Base-by-base conservation (phyloP, 768 basidiomycete species). In the Kwoniella shandongensis region DNA sequence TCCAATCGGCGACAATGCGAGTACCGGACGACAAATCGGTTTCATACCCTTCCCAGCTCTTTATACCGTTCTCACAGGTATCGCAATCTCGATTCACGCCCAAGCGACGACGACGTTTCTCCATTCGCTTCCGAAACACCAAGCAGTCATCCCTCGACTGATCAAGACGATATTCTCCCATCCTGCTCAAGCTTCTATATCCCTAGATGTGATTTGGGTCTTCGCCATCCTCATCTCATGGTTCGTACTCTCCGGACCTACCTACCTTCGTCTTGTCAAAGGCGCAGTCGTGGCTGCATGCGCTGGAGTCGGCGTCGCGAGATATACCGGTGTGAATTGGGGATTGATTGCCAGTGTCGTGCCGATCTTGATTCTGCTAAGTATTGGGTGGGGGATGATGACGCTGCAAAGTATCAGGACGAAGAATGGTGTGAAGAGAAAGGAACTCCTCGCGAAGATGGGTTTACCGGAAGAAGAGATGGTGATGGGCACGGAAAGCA, bases 171-270 rank as follows among this genome's bases (percentile, higher is more conserved):
- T 67, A 38, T 68, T 80, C 44, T 63, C 76, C 1, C 83, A 86
- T 67, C 84, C 85, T 1, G 85, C 85, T 4, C 84, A 85, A 69
- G 79, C 82, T 1, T 84, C 83, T 11, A 85, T 87, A 32, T 83
- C 84, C 4, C 83, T 83, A 81, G 85, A 87, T 50, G 80, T 85
- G 10, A 66, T 86, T 6, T 86, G 84, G 83, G 65, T 66, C 15
- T 57, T 29, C 1, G 13, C 64, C n/a, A 65, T 61, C 26, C 29
- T 69, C 11, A 13, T 46, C 3, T 25, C 59, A 11, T 73, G 72
- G 72, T 70, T 55, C 42, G 22, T 70, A 23, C 30, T 61, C 6
- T 57, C 62, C n/a, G 56, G 56, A 15, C 35, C 56, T 7, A 22
- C 39, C 20, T 18, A 51, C 20, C 27, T 30, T 13, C 40, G 50